Percentiles rank a stretch among this genome's conserved stretches.
These are phyloP conservation scores for Talaromyces verruculosus DNA, from an alignment of 2,329 filamentous ascomycete species.

Conservation along the genomic window DNA sequence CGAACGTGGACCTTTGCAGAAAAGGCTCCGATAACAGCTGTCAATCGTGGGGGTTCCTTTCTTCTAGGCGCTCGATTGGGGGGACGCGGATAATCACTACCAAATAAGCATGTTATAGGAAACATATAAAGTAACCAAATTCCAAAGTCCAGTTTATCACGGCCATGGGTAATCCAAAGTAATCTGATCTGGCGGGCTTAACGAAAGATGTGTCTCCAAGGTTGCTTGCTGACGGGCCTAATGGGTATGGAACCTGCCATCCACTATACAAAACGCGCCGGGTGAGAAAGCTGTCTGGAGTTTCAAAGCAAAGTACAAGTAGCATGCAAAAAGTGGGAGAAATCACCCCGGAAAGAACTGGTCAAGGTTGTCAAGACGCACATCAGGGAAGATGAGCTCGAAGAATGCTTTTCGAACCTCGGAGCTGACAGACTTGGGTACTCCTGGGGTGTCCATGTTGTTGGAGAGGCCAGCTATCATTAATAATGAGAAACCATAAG, in stretches of 20 bases:
- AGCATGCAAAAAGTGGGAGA: background rate
- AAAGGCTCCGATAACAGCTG: conserved; percentile 9
- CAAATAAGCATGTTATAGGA: conserved; percentile 12
- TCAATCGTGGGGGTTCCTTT: conserved; percentile 1
- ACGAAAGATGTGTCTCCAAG: background rate
- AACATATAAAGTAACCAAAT: background rate
- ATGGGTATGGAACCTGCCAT: conserved; percentile 14
- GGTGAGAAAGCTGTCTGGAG: background rate
- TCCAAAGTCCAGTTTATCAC: background rate
- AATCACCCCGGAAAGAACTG: conserved; percentile 2
- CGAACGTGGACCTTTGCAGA: background rate
- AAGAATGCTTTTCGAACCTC: background rate
- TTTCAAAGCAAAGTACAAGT: background rate
- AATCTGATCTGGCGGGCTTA: background rate
- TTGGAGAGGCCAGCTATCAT: background rate
- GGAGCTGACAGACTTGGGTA: background rate
- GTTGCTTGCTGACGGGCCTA: background rate
- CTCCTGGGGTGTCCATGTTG: background rate
- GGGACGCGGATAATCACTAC: conserved; percentile 13
- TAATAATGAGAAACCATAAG: background rate
- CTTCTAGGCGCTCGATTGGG: conserved; percentile 4
- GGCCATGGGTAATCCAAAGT: conserved; percentile 1
- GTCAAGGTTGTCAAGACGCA: background rate
- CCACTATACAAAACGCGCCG: background rate
- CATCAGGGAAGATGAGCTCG: conserved; percentile 6